These are phyloP conservation scores for Takakia lepidozioides DNA, from an alignment of 225 moss, liverwort and hornwort species.

Conservation along the genomic window DNA sequence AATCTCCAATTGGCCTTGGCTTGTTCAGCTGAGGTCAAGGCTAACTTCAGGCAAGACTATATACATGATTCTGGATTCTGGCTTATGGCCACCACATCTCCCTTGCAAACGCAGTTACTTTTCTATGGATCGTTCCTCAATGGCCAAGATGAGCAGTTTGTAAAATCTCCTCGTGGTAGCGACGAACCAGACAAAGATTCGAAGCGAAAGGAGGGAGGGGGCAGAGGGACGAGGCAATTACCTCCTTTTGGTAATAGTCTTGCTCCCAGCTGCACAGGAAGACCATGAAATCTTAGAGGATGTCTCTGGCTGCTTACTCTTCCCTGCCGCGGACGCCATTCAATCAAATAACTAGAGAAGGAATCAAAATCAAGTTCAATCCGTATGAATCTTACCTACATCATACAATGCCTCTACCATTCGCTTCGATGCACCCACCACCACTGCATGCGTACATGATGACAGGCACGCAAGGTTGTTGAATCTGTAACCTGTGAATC, in stretches of 20 bases:
- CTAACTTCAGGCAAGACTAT: too few relatives aligned
- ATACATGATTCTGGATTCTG: too few relatives aligned
- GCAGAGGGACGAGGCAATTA: too few relatives aligned
- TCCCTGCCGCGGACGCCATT: too few relatives aligned
- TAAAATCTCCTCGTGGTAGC: neutral
- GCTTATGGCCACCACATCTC: neutral
- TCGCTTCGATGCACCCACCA: neutral
- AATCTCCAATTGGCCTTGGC: too few relatives aligned
- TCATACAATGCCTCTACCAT: neutral
- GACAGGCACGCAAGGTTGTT: neutral
- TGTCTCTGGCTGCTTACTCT: slow-evolving; percentile 20
- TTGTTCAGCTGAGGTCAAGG: too few relatives aligned
- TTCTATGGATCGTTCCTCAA: too few relatives aligned
- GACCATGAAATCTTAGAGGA: slow-evolving; percentile 25
- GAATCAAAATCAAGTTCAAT: slow-evolving; percentile 1
- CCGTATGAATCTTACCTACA: neutral
- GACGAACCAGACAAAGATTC: slow-evolving; percentile 14
- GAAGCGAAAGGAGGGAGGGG: too few relatives aligned
- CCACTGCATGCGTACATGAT: too few relatives aligned
- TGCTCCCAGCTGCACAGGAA: slow-evolving; percentile 29
- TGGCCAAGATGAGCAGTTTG: neutral
- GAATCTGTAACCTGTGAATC: too few relatives aligned
- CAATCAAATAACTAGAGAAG: too few relatives aligned
- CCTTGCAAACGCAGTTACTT: neutral
- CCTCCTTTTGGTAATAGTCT: too few relatives aligned